A percentile compares a stretch with the other conserved stretches of the same genome.
Evolutionary conservation across 2,329 filamentous ascomycete species (phyloP).

Genomic region (Lachnellula suecica): DNA sequence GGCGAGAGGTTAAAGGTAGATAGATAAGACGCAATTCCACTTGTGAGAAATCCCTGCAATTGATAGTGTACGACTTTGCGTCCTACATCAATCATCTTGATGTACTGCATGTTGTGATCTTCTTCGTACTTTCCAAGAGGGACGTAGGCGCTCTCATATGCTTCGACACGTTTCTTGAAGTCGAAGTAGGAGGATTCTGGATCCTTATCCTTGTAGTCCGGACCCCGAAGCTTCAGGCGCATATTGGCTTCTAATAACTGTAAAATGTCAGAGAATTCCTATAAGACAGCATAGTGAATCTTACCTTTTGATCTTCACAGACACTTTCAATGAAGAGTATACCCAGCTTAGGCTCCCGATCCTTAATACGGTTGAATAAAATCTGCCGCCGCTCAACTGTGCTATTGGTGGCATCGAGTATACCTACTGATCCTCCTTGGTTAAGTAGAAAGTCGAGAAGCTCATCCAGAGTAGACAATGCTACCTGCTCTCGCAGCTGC

Average conservation of each 20-base stretch:
- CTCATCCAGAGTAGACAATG: slow-evolving; percentile 89
- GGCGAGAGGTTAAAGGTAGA: slow-evolving; percentile 96
- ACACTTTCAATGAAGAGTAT: slow-evolving; percentile 95
- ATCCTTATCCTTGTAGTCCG: slow-evolving; percentile 94
- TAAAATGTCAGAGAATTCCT: slow-evolving; percentile 9
- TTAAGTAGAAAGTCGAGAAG: slow-evolving; percentile 84
- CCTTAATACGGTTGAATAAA: slow-evolving; percentile 79
- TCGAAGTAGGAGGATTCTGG: slow-evolving; percentile 80
- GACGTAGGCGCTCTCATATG: slow-evolving; percentile 93
- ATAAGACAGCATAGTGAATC: slow-evolving; percentile 15
- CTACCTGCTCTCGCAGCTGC: slow-evolving; percentile 84
- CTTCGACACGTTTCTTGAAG: slow-evolving; percentile 87
- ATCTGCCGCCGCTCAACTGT: slow-evolving; percentile 82
- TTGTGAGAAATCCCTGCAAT: slow-evolving; percentile 86
- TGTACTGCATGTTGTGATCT: slow-evolving; percentile 86
- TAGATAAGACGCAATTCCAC: slow-evolving; percentile 90
- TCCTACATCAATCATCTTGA: slow-evolving; percentile 95
- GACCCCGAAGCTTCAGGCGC: slow-evolving; percentile 92
- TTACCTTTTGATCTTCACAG: slow-evolving; percentile 73
- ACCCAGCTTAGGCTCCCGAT: slow-evolving; percentile 81
- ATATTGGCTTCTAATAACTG: slow-evolving; percentile 89
- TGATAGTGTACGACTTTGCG: slow-evolving; percentile 90
- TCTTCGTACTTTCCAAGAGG: slow-evolving; percentile 91
- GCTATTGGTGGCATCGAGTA: slow-evolving; percentile 96
- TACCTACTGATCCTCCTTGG: slow-evolving; percentile 83